phyloP scores from a whole-genome alignment of 1,284 basidiomycete genomes.

The Fomitopsis schrenkii region DNA sequence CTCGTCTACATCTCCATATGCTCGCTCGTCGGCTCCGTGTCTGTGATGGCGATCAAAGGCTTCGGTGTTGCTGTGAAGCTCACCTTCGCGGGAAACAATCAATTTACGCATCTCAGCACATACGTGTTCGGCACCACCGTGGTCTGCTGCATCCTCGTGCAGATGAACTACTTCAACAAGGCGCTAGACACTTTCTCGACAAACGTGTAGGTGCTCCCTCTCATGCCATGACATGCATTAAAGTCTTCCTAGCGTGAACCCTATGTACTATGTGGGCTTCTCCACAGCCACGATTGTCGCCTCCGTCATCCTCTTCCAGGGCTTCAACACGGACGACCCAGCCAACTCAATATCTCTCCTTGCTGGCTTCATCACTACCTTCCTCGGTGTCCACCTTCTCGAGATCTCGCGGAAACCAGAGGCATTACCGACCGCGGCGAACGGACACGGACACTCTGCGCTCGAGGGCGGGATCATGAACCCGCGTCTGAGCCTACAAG shows the following conservation, averaged over 20 bases:
- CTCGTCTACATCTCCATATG: slow-evolving; percentile 94
- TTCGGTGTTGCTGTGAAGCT: slow-evolving; percentile 97
- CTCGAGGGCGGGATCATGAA: slow-evolving; percentile 78
- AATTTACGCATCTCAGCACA: slow-evolving; percentile 92
- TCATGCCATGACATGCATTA: not conserved
- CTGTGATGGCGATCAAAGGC: slow-evolving; percentile 94
- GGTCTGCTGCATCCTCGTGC: slow-evolving; percentile 84
- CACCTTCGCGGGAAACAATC: slow-evolving; percentile 92
- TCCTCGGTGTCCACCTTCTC: slow-evolving; percentile 89
- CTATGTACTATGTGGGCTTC: slow-evolving; percentile 98
- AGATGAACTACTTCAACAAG: slow-evolving; percentile 99
- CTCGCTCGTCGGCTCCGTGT: slow-evolving; percentile 83
- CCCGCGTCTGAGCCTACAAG: slow-evolving; percentile 65
- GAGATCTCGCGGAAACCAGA: slow-evolving; percentile 77
- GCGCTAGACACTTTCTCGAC: slow-evolving; percentile 97
- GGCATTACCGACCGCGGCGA: slow-evolving; percentile 35
- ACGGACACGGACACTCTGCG: slow-evolving; percentile 50
- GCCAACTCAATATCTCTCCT: slow-evolving; percentile 83
- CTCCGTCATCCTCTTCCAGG: slow-evolving; percentile 94
- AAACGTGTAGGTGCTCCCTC: slow-evolving; percentile 74
- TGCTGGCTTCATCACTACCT: slow-evolving; percentile 85
- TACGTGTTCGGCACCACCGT: slow-evolving; percentile 92
- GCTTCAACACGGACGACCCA: slow-evolving; percentile 88
- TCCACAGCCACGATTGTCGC: slow-evolving; percentile 95
- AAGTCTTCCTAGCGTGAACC: slow-evolving; percentile 73